Base-by-base conservation (phyloP, 2,329 filamentous ascomycete species). In the Bipolaris oryzae region DNA sequence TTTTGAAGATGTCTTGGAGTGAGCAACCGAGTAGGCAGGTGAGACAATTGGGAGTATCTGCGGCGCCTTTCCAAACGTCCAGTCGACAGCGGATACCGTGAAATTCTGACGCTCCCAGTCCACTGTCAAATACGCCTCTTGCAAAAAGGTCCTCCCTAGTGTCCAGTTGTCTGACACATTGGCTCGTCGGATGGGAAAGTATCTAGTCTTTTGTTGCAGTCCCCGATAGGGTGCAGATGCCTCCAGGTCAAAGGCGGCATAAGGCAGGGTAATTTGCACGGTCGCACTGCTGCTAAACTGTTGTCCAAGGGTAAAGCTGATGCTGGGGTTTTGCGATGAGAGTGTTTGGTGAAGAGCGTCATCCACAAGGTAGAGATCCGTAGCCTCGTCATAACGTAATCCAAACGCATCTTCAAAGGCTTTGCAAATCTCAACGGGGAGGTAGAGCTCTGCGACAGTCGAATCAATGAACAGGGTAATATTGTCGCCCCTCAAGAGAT, bases 111-210 rank as follows among this genome's bases (percentile, higher is more conserved):
- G 74, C 58, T 82, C 80, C 72, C 79, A 82, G 57, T 83, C 79
- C 5, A 81, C 79, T 3, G 73, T 75, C 45, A 83, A 57, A 58
- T 83, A 82, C 2, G 88, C 83, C 73, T 91, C 88, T 69, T 91
- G 89, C 51, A 92, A 76, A 62, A 91, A 91, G 0, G 85, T 83
- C 33, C 88, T 82, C 7, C 89, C 89, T 34, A 91, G 81, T 11
- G 88, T 83, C 71, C 85, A 83, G 61, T 85, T 81, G 13, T 78
- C 79, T 34, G 81, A 80, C 54, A 83, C 80, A 18, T 80, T 68
- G 10, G 84, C 78, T 56, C 83, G 83, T 64, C 85, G 82, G 49
- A 92, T 78, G 3, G 88, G 87, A 57, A 91, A 91, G 68, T 91
- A 91, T 10, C 46, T 83, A 0, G 85, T 86, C 41, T 85, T 82